phyloP scores from a whole-genome alignment of 345 rosid genomes.

The Eucalyptus curtisii region DNA sequence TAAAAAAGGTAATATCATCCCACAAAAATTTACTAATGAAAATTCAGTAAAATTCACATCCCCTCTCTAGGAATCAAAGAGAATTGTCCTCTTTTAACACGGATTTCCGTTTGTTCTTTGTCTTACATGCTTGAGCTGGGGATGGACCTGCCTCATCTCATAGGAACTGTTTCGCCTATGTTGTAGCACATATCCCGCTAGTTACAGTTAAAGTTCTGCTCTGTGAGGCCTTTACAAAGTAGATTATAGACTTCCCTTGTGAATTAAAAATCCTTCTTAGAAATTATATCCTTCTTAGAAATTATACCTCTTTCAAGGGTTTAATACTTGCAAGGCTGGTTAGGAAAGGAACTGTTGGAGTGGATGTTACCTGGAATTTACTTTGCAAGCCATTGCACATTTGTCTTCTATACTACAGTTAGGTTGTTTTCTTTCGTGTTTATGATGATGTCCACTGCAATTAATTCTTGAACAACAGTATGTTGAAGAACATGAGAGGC shows the following conservation, averaged over 20 bases:
- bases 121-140: not conserved
- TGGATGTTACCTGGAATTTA: not conserved
- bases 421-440: not conserved
- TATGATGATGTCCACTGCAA: not conserved
- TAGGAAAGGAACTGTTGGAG: not conserved
- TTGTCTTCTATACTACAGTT: not conserved
- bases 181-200: not conserved
- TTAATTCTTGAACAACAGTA: slow-evolving; percentile 28
- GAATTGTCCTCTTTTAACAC: not conserved
- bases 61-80: not conserved
- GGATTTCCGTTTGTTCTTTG: not conserved
- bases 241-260: not conserved
- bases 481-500: slow-evolving; percentile 87
- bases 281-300: not conserved
- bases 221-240: not conserved
- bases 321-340: not conserved
- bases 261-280: not conserved
- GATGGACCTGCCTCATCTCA: not conserved
- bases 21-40: not conserved
- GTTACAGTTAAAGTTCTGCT: not conserved
- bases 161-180: not conserved
- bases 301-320: not conserved
- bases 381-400: not conserved
- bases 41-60: not conserved
- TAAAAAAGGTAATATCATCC: not conserved